Base-by-base conservation (phyloP, 2,329 filamentous ascomycete species). In the Plectosphaerella plurivora region DNA sequence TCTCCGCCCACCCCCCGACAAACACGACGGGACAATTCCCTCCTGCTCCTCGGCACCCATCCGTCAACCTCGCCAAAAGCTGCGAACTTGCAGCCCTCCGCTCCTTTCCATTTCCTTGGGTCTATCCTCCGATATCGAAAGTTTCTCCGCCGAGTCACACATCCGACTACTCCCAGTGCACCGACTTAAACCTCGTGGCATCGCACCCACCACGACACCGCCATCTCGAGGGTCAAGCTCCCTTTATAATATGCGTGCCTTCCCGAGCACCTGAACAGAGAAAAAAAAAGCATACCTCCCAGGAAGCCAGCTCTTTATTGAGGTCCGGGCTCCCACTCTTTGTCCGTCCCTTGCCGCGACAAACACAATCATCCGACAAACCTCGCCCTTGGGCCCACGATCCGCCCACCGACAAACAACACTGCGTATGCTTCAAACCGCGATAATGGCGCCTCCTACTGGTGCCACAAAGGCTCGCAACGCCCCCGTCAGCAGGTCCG, bases 391-490 rank as follows among this genome's bases (percentile, higher is more conserved):
- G 22, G 22, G 3, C 22, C 22, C 22, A 22, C 28, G 28, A 33
- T 10, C 28, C 28, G 28, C 11, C 28, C 28, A 33, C 28, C 28
- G 3, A 33, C 28, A 33, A 57, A 56, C 53, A 58, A 51, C 56
- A 51, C 50, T 50, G 35, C 55, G 57, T 56, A 12, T 33, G 28
- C 58, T 52, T 55, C 50, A 55, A 58, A 55, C 58, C 58, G 56
- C 55, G 57, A 55, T 25, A 54, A 71, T 71, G 68, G 65, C 66
- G 51, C 68, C 68, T 42, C 51, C 59, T 49, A 68, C 63, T 59
- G 65, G 63, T 57, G 61, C 64, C 45, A 59, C 57, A 55, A 68
- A 64, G 60, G 52, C 61, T 58, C 68, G 68, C 57, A 64, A 63
- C 58, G 57, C 59, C 53, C 61, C 57, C 51, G 51, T 57, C 47